These are phyloP conservation scores for Athelia sp. DNA, from an alignment of 1,284 basidiomycete genomes.

Conservation along the genomic window DNA sequence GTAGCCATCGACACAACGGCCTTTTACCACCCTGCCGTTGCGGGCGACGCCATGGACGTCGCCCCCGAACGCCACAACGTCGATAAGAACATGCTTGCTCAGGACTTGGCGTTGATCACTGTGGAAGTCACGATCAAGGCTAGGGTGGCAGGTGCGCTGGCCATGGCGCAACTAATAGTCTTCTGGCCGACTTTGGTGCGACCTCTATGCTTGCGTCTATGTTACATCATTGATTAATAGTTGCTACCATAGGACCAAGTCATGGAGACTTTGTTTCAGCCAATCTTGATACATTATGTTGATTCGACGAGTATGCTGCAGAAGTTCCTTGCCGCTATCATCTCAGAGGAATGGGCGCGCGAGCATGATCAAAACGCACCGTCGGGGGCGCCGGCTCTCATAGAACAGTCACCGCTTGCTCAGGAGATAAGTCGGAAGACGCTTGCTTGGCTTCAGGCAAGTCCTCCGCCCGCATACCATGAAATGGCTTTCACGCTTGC, in stretches of 20 bases:
- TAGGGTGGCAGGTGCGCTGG: slow-evolving; percentile 76
- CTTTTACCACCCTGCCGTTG: slow-evolving; percentile 65
- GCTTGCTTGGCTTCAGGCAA: slow-evolving; percentile 69
- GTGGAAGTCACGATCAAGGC: slow-evolving; percentile 81
- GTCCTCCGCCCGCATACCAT: slow-evolving; percentile 79
- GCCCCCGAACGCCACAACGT: slow-evolving; percentile 81
- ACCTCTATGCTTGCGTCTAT: neutral
- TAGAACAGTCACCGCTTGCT: slow-evolving; percentile 57
- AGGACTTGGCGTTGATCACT: slow-evolving; percentile 85
- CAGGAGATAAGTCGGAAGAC: slow-evolving; percentile 63
- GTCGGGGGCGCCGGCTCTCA: slow-evolving; percentile 33
- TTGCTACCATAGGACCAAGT: slow-evolving; percentile 20
- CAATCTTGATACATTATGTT: slow-evolving; percentile 75
- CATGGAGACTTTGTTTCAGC: slow-evolving; percentile 61
- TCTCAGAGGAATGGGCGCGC: slow-evolving; percentile 93
- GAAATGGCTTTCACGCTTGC: slow-evolving; percentile 86
- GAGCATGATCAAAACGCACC: slow-evolving; percentile 34
- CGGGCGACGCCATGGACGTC: slow-evolving; percentile 36
- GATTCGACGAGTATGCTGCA: slow-evolving; percentile 90
- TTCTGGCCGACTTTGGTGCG: slow-evolving; percentile 62
- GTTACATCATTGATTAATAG: slow-evolving; percentile 2
- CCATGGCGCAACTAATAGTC: slow-evolving; percentile 71
- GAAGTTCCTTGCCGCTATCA: slow-evolving; percentile 78
- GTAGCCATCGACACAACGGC: slow-evolving; percentile 67
- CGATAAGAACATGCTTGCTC: slow-evolving; percentile 93